A percentile compares a stretch with the other conserved stretches of the same genome.
Conservation (phyloP, 2,329 filamentous ascomycete genomes). For the Fusarium albidum region DNA sequence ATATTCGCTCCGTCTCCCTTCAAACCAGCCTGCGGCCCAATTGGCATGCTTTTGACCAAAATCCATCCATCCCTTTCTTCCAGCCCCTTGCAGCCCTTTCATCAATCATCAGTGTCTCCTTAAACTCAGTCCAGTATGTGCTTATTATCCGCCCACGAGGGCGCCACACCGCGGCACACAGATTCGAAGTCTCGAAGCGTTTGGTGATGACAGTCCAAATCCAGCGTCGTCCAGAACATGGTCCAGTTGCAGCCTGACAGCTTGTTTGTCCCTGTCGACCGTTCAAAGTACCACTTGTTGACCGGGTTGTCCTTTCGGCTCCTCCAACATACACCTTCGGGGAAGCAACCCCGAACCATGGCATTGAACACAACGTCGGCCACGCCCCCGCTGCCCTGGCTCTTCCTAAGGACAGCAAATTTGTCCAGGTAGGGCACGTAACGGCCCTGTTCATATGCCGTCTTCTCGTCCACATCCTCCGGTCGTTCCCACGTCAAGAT, state of each 20-base stretch:
- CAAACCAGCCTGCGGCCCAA: neutral
- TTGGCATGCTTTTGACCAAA: no score
- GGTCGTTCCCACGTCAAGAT: conserved; percentile 94
- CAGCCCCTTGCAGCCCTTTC: neutral
- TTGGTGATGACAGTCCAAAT: conserved; percentile 62
- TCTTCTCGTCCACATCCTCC: conserved; percentile 63
- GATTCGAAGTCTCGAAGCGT: conserved; percentile 74
- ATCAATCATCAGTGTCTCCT: neutral
- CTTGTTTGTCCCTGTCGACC: conserved; percentile 84
- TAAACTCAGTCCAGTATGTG: conserved; percentile 61
- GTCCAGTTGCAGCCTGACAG: conserved; percentile 87
- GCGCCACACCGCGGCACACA: conserved; percentile 72
- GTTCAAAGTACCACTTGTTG: conserved; percentile 99
- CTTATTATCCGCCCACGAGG: conserved; percentile 69
- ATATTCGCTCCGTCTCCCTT: neutral
- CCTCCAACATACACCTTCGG: conserved; percentile 89
- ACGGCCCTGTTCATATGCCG: conserved; percentile 62
- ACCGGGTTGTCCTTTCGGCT: conserved; percentile 92
- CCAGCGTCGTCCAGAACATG: conserved; percentile 96
- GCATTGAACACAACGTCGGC: conserved; percentile 97
- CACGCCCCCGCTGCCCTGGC: conserved; percentile 90
- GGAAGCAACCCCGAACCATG: conserved; percentile 91
- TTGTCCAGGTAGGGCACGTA: conserved; percentile 96
- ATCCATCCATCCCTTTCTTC: neutral
- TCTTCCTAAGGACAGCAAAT: conserved; percentile 89